phyloP scores from a whole-genome alignment of 2,329 filamentous ascomycete species.

The Thyridium curvatum region DNA sequence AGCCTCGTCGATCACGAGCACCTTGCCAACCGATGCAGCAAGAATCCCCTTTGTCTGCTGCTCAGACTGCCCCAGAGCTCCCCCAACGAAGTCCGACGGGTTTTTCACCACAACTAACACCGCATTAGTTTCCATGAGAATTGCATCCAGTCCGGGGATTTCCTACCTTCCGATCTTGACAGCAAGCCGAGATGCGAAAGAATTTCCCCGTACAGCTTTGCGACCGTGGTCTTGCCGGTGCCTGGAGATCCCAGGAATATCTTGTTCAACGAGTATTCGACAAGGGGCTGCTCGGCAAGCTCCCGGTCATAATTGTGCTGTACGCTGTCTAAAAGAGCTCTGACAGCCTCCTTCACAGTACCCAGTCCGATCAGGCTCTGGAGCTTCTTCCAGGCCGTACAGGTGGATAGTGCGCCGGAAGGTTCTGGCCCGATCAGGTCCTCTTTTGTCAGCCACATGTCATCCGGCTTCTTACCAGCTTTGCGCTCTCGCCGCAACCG shows the following conservation, averaged over 20 bases:
- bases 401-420: slow-evolving; percentile 40
- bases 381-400: slow-evolving; percentile 51
- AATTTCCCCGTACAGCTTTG: slow-evolving; percentile 65
- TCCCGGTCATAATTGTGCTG: slow-evolving; percentile 61
- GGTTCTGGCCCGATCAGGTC: slow-evolving; percentile 70
- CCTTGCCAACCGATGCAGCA: slow-evolving; percentile 60
- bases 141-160: not conserved
- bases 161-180: slow-evolving; percentile 59
- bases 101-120: slow-evolving; percentile 58
- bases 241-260: slow-evolving; percentile 68
- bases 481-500: slow-evolving; percentile 44
- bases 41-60: slow-evolving; percentile 67
- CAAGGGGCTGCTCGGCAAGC: slow-evolving; percentile 48
- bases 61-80: slow-evolving; percentile 59
- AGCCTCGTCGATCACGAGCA: slow-evolving; percentile 75
- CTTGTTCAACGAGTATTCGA: slow-evolving; percentile 59
- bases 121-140: not conserved
- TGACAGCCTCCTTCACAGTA: slow-evolving; percentile 56
- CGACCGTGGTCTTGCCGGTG: slow-evolving; percentile 72
- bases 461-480: slow-evolving; percentile 37
- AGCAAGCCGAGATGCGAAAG: slow-evolving; percentile 61
- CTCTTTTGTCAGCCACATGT: slow-evolving; percentile 54
- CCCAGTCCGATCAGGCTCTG: slow-evolving; percentile 51
- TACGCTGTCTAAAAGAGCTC: slow-evolving; percentile 53
- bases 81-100: slow-evolving; percentile 67